Base-by-base conservation (phyloP, 305 asterid species). In the Fraxinus nigra region DNA sequence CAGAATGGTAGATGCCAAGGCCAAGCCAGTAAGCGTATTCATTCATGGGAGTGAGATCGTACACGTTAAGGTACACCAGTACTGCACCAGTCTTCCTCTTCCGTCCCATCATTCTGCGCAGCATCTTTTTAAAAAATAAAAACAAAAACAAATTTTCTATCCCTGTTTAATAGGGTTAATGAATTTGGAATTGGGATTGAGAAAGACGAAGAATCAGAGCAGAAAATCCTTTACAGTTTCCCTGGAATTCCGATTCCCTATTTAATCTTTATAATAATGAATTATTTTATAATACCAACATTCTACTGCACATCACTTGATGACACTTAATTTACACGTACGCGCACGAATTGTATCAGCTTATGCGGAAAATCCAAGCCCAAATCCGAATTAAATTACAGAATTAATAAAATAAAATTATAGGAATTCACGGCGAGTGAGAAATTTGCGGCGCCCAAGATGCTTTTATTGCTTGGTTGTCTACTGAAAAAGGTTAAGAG, bases 1-100 rank as follows among this genome's bases (percentile, higher is more conserved):
- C 97, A 32, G 97, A 92, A 78, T 92, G 97, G 79, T 91, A 92
- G 80, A 89, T 86, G 22, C 97, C 95, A 80, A 92, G 95, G 84
- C 97, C 95, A 48, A 92, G 80, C 97, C 97, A 92, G 84, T 92
- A 91, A 79, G 95, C 93, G 32, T 92, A 92, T 81, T 93, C 97
- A 85, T 92, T 92, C 70, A 92, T 86, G 3, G 95, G 87, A 46
- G 92, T 91, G 75, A 92, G 95, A 89, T 92, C 95, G 87, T 91
- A 92, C 2, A 92, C 95, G 72, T 91, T 92, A 24, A 92, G 94
- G 87, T 90, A 90, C 34, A 92, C 95, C 26, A 93, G 93, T 35
- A 85, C 91, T 20, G 83, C 73, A 24, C 95, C 94, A 8, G 85
- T 82, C 90, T 89, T 90, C 88, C 81, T 86, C 87, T 86, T 88